These are phyloP conservation scores for Petasospora rhodanensis DNA, from an alignment of 1,139 yeast genomes.

Conservation along the genomic window DNA sequence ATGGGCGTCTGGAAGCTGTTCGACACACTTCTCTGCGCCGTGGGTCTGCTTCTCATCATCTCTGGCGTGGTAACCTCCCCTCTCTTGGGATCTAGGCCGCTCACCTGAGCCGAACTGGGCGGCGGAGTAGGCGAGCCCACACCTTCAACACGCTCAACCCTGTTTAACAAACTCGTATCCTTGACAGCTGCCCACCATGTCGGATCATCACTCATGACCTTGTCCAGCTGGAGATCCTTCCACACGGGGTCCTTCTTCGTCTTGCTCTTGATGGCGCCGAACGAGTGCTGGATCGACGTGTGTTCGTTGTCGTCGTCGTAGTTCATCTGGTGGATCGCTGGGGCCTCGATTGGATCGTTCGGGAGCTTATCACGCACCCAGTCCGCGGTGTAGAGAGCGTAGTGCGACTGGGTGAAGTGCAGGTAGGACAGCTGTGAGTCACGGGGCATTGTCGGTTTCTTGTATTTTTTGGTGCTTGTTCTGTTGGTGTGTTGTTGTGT, in stretches of 20 bases:
- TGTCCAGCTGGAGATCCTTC: constrained; percentile 14
- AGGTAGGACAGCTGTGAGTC: constrained; percentile 20
- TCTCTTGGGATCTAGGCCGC: background rate
- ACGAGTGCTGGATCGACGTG: constrained; percentile 15
- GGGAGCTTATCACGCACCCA: constrained; percentile 36
- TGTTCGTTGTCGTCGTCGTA: constrained; percentile 23
- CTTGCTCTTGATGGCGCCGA: constrained; percentile 20
- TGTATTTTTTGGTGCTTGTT: background rate
- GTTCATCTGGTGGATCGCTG: constrained; percentile 8
- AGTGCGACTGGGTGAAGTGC: constrained; percentile 32
- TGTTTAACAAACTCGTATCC: constrained; percentile 9
- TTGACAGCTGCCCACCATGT: constrained; percentile 13
- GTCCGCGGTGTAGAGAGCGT: constrained; percentile 32
- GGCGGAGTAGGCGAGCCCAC: background rate
- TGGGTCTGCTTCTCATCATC: constrained; percentile 16
- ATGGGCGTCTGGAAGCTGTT: constrained; percentile 27
- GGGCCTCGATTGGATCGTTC: constrained; percentile 34
- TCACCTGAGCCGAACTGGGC: background rate
- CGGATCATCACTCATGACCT: constrained; percentile 9
- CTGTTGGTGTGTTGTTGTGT: too few species aligned
- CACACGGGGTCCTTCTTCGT: constrained; percentile 10
- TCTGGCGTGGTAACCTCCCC: constrained; percentile 23
- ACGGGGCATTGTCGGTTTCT: background rate
- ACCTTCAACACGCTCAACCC: constrained; percentile 3
- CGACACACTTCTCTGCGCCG: constrained; percentile 16